Conservation (phyloP, 345 rosid species). For the Aquilaria yunnanensis region DNA sequence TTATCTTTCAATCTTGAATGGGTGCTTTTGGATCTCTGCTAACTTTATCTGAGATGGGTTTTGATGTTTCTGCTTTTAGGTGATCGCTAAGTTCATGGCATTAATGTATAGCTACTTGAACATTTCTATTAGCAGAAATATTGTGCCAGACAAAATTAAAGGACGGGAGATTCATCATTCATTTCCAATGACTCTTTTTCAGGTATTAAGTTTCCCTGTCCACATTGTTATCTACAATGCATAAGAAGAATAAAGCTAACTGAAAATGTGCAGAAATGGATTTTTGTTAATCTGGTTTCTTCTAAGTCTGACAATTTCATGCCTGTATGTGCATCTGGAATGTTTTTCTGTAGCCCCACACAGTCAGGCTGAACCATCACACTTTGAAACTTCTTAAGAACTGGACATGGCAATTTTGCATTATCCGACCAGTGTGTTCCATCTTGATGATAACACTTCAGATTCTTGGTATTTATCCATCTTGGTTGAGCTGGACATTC, state of each 20-base stretch:
- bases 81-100: slow-evolving; percentile 86
- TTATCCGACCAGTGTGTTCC: slow-evolving; percentile 80
- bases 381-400: slow-evolving; percentile 69
- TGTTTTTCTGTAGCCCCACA: slow-evolving; percentile 54
- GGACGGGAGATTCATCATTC: slow-evolving; percentile 91
- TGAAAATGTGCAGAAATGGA: too few relatives aligned
- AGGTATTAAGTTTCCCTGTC: slow-evolving; percentile 30
- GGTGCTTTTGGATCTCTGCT: slow-evolving; percentile 8
- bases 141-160: slow-evolving; percentile 82
- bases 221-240: background rate
- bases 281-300: background rate
- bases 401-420: slow-evolving; percentile 98
- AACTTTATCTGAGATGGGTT: slow-evolving; percentile 1
- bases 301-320: background rate
- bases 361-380: slow-evolving; percentile 60
- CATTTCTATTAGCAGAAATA: slow-evolving; percentile 60
- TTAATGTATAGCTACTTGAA: slow-evolving; percentile 86
- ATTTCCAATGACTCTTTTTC: slow-evolving; percentile 91
- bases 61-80: slow-evolving; percentile 37
- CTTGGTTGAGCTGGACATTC: slow-evolving; percentile 97
- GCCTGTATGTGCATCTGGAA: slow-evolving; percentile 4
- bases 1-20: slow-evolving; percentile 6
- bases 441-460: slow-evolving; percentile 75
- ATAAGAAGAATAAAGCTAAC: too few relatives aligned
- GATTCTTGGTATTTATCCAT: slow-evolving; percentile 58